A percentile compares a stretch with the other conserved stretches of the same genome.
These are phyloP conservation scores for Lipomyces japonicus DNA, from an alignment of 805 yeast genomes.

Conservation along the genomic window DNA sequence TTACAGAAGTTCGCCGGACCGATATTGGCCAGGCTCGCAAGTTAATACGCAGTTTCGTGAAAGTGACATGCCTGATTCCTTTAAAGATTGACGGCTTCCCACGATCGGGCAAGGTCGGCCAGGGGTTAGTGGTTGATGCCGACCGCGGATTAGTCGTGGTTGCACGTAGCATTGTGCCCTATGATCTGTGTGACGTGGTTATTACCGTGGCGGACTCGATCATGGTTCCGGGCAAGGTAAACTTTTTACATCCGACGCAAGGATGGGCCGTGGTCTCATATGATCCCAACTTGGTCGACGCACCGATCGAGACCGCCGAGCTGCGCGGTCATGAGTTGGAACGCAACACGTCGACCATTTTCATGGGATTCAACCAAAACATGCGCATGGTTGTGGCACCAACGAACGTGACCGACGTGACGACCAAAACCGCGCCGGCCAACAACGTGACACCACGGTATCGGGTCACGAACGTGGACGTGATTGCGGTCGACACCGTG, in stretches of 20 bases:
- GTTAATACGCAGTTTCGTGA: slow-evolving; percentile 65
- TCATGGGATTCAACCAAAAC: slow-evolving; percentile 74
- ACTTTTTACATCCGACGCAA: slow-evolving; percentile 80
- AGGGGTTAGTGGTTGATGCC: slow-evolving; percentile 81
- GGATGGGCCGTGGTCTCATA: slow-evolving; percentile 81
- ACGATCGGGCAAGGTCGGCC: slow-evolving; percentile 55
- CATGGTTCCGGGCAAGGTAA: slow-evolving; percentile 72
- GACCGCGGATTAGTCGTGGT: slow-evolving; percentile 73
- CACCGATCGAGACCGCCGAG: slow-evolving; percentile 66
- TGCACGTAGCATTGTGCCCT: slow-evolving; percentile 76
- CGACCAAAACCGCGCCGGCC: slow-evolving; percentile 69
- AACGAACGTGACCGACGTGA: slow-evolving; percentile 71
- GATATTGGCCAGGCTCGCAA: slow-evolving; percentile 53
- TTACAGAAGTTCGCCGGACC: slow-evolving; percentile 31
- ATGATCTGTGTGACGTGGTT: slow-evolving; percentile 70
- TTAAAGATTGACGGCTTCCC: slow-evolving; percentile 74
- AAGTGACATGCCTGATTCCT: slow-evolving; percentile 62
- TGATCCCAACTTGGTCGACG: slow-evolving; percentile 68
- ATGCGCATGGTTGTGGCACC: slow-evolving; percentile 68
- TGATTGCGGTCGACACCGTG: slow-evolving; percentile 68
- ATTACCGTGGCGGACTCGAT: slow-evolving; percentile 83
- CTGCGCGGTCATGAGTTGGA: slow-evolving; percentile 54
- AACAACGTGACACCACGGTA: slow-evolving; percentile 69
- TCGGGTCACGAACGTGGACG: slow-evolving; percentile 79
- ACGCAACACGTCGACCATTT: slow-evolving; percentile 73